Conservation (phyloP, 2,329 filamentous ascomycete species). For the Penicillium sp. region DNA sequence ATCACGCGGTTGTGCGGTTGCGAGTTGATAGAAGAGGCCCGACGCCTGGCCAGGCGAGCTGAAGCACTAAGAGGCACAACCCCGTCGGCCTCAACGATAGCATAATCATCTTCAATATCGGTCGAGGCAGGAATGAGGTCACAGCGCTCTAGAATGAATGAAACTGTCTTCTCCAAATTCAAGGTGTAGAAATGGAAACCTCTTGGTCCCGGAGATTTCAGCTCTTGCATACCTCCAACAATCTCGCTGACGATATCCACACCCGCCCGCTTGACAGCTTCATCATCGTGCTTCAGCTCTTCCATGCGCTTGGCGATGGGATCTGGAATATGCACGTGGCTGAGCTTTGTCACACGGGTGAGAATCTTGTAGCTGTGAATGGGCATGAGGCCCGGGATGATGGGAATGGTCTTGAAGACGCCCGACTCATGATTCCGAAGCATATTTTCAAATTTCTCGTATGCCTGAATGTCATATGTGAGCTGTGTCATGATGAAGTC, state of each 20-base stretch:
- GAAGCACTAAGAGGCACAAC: slow-evolving; percentile 30
- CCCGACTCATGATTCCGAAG: slow-evolving; percentile 82
- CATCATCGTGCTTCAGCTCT: slow-evolving; percentile 51
- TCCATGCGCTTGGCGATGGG: slow-evolving; percentile 67
- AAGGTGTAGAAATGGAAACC: slow-evolving; percentile 98
- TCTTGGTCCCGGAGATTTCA: slow-evolving; percentile 63
- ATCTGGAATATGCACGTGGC: slow-evolving; percentile 79
- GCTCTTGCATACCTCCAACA: slow-evolving; percentile 73
- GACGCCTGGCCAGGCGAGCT: slow-evolving; percentile 50
- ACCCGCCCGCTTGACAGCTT: slow-evolving; percentile 53
- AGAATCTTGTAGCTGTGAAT: slow-evolving; percentile 98
- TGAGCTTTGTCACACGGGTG: slow-evolving; percentile 89
- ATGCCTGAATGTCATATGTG: slow-evolving; percentile 88
- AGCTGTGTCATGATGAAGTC: slow-evolving; percentile 99
- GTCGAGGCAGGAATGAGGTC: slow-evolving; percentile 72
- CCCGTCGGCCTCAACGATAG: slow-evolving; percentile 46
- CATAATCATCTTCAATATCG: slow-evolving; percentile 47
- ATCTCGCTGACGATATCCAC: slow-evolving; percentile 76
- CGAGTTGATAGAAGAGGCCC: slow-evolving; percentile 78
- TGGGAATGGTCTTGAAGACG: slow-evolving; percentile 80
- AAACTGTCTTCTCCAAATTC: slow-evolving; percentile 93
- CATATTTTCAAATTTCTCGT: slow-evolving; percentile 74
- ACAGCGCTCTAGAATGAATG: slow-evolving; percentile 85
- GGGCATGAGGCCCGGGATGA: slow-evolving; percentile 95
- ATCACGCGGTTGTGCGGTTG: slow-evolving; percentile 88